Percentiles rank a stretch among this genome's conserved stretches.
phyloP scores from a whole-genome alignment of 495 filamentous ascomycete genomes.

The Neurospora sp. region DNA sequence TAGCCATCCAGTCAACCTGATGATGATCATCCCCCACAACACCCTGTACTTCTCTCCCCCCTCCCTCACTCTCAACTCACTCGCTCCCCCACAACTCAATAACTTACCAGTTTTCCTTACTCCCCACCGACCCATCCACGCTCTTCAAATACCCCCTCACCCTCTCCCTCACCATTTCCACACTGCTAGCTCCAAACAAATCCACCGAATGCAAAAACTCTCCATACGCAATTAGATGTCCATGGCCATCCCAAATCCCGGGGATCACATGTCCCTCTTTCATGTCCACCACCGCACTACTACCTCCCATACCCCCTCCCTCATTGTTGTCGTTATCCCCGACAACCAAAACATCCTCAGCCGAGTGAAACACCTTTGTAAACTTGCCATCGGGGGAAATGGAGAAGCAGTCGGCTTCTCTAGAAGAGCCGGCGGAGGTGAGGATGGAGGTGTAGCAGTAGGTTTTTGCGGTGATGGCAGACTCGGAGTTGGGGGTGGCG shows the following conservation, averaged over 20 bases:
- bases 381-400: constrained; percentile 25
- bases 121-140: constrained; percentile 16
- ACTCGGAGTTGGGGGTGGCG: background rate
- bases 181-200: constrained; percentile 43
- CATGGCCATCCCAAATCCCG: constrained; percentile 57
- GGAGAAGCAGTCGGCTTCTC: constrained; percentile 32
- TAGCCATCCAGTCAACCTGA: background rate
- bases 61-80: background rate
- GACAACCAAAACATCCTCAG: background rate
- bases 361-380: constrained; percentile 17
- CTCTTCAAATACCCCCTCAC: constrained; percentile 34
- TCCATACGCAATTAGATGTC: constrained; percentile 51
- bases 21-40: background rate
- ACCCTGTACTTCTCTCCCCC: too few relatives aligned
- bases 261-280: constrained; percentile 40
- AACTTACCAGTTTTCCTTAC: constrained; percentile 32
- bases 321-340: background rate
- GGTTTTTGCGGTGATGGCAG: constrained; percentile 10
- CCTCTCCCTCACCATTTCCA: constrained; percentile 37
- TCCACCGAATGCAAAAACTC: constrained; percentile 53
- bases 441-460: constrained; percentile 28
- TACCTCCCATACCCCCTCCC: background rate
- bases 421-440: constrained; percentile 5
- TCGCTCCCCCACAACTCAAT: background rate
- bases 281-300: background rate